phyloP scores from a whole-genome alignment of 345 rosid species.

The Syzygium aromaticum region DNA sequence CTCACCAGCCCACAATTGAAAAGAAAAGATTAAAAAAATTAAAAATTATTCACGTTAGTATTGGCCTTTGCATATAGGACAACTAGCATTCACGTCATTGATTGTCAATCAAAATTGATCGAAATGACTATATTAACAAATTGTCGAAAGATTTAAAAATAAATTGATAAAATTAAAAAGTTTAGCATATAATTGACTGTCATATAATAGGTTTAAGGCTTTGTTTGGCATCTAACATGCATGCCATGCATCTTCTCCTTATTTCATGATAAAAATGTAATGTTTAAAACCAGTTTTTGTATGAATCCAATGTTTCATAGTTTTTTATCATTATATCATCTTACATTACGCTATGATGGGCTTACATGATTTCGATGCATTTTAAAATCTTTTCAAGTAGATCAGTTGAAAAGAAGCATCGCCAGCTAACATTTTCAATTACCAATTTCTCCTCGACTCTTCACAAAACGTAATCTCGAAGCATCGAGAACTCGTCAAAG shows the following conservation, averaged over 20 bases:
- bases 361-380: neutral
- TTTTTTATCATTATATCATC: neutral
- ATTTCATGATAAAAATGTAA: neutral
- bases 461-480: neutral
- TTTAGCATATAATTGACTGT: no score
- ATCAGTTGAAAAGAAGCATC: neutral
- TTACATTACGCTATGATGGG: neutral
- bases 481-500: neutral
- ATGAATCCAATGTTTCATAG: neutral
- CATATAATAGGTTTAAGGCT: no score
- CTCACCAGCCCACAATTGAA: no score
- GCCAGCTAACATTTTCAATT: neutral
- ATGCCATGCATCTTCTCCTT: neutral
- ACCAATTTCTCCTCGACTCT: neutral
- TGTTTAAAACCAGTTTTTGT: neutral
- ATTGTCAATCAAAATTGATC: no score
- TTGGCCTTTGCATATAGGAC: no score
- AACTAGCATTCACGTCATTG: no score
- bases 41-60: no score
- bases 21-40: no score
- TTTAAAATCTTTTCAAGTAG: neutral
- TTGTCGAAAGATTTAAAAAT: no score
- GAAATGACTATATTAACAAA: no score
- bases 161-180: no score
- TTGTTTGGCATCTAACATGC: neutral